Evolutionary conservation across 2,329 filamentous ascomycete genomes (phyloP).

Genomic region (Talaromyces sp.): DNA sequence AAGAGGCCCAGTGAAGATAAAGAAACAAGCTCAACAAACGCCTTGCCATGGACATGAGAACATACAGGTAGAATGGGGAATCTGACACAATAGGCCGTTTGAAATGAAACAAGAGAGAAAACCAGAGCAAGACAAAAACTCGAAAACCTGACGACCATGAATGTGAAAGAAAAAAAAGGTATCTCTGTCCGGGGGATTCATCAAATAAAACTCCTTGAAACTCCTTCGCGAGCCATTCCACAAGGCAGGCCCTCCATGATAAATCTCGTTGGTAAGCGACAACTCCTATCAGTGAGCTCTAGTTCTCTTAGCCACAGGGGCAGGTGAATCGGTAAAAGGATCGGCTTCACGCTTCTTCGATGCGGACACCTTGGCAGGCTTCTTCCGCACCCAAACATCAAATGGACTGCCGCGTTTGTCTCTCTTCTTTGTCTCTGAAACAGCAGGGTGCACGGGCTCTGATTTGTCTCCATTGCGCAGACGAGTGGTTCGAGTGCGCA

Average conservation of each 20-base stretch:
- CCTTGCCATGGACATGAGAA: not conserved
- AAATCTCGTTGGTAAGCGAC: not conserved
- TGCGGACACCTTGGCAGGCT: slow-evolving; percentile 24
- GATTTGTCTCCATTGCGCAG: slow-evolving; percentile 20
- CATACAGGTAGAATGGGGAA: slow-evolving; percentile 6
- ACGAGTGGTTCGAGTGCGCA: slow-evolving; percentile 30
- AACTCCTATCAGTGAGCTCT: slow-evolving; percentile 1
- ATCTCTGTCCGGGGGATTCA: not conserved
- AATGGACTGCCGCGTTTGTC: slow-evolving; percentile 37
- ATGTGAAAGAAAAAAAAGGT: not conserved
- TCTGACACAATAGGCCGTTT: slow-evolving; percentile 1
- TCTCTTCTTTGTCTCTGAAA: slow-evolving; percentile 21
- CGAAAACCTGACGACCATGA: not conserved
- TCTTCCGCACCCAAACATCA: slow-evolving; percentile 37
- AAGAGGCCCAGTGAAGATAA: not conserved
- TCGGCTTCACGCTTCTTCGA: slow-evolving; percentile 35
- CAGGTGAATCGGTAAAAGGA: slow-evolving; percentile 22
- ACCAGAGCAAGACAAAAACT: not conserved
- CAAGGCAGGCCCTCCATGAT: not conserved
- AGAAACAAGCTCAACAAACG: not conserved
- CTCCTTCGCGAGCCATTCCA: not conserved
- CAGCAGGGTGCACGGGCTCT: slow-evolving; percentile 19
- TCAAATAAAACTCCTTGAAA: slow-evolving; percentile 5
- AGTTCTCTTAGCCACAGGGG: slow-evolving; percentile 29
- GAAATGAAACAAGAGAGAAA: slow-evolving; percentile 3